Evolutionary conservation across 257 asterid species (phyloP).

Genomic region (Jacaranda mimosifolia): DNA sequence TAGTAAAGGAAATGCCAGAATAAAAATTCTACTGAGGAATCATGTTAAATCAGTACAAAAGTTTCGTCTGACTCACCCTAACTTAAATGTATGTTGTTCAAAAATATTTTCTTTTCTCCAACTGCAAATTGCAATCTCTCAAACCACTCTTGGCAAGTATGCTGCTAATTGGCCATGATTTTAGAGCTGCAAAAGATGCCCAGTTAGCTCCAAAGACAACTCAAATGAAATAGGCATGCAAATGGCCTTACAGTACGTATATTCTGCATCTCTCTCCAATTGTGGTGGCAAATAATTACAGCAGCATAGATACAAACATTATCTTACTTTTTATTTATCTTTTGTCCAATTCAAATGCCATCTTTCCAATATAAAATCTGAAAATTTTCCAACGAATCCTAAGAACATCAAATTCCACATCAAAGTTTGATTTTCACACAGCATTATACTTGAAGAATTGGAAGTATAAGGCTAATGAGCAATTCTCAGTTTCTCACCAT

Average conservation of each 20-base stretch:
- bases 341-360: background rate
- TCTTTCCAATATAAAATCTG: background rate
- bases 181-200: background rate
- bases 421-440: background rate
- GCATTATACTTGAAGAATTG: background rate
- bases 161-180: background rate
- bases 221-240: background rate
- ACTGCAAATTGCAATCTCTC: background rate
- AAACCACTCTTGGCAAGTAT: background rate
- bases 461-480: conserved; percentile 18
- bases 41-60: background rate
- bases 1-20: background rate
- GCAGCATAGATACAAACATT: background rate
- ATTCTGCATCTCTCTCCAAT: conserved; percentile 1
- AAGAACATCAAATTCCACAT: background rate
- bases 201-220: background rate
- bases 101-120: background rate
- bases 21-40: background rate
- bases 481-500: conserved; percentile 33
- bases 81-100: background rate
- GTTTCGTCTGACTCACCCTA: background rate
- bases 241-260: background rate
- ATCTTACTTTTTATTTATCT: background rate
- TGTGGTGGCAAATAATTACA: background rate
- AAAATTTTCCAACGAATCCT: background rate